These are phyloP conservation scores for Paramecium sexaurelia DNA, from an alignment of 73 alveolate genomes.

Conservation along the genomic window DNA sequence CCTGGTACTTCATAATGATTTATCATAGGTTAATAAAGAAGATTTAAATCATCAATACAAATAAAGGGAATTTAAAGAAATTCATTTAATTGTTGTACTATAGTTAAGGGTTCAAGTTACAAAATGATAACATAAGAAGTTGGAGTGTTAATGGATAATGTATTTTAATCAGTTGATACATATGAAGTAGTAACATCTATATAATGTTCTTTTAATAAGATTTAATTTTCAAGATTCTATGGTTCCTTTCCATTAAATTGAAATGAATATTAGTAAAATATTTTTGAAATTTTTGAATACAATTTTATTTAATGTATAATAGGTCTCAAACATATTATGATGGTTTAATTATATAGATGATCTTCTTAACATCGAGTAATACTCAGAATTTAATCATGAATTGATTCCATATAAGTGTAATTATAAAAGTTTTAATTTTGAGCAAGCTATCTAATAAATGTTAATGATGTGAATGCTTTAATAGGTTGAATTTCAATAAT, in stretches of 20 bases:
- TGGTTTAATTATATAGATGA: background rate
- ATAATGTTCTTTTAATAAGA: background rate
- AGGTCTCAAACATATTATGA: background rate
- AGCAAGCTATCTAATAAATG: background rate
- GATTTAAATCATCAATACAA: background rate
- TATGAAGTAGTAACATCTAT: background rate
- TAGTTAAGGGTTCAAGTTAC: background rate
- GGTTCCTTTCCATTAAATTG: background rate
- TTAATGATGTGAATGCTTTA: background rate
- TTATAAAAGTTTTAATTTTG: background rate
- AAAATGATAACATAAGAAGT: background rate
- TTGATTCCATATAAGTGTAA: background rate
- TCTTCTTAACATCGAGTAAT: conserved; percentile 22
- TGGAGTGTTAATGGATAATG: background rate
- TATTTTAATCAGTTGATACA: background rate
- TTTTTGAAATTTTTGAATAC: background rate
- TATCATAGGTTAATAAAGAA: conserved; percentile 11
- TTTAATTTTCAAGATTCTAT: background rate
- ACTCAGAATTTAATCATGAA: background rate
- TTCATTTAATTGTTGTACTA: background rate
- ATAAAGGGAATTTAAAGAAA: background rate
- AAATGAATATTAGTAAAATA: background rate
- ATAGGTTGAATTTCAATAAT: conserved; percentile 34
- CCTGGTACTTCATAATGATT: conserved; percentile 35
- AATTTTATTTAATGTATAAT: background rate